Percentiles rank a stretch among this genome's conserved stretches.
Conservation (phyloP, 805 yeast species). For the Pichia ethanolica region DNA sequence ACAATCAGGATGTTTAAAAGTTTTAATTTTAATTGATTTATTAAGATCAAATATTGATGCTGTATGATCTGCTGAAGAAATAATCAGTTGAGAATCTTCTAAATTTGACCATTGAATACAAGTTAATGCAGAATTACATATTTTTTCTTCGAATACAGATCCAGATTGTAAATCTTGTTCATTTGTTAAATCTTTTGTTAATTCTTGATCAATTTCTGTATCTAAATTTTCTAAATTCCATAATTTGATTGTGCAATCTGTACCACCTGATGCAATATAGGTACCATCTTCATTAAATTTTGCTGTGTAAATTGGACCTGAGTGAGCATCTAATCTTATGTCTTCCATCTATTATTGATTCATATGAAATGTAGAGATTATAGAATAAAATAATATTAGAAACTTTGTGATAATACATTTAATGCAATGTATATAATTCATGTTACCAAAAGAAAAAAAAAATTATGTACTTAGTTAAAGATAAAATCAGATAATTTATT, state of each 20-base stretch:
- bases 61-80: slow-evolving; percentile 57
- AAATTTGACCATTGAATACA: slow-evolving; percentile 45
- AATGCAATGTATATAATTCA: background rate
- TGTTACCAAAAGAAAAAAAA: too few species aligned
- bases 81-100: slow-evolving; percentile 36
- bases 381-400: too few species aligned
- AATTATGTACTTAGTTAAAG: too few species aligned
- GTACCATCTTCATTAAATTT: slow-evolving; percentile 47
- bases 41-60: slow-evolving; percentile 56
- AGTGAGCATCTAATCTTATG: slow-evolving; percentile 40
- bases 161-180: background rate
- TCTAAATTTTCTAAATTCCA: slow-evolving; percentile 9
- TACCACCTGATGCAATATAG: slow-evolving; percentile 54
- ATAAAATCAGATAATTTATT: too few species aligned
- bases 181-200: background rate
- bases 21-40: slow-evolving; percentile 48
- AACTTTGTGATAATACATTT: too few species aligned
- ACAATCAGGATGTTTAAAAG: slow-evolving; percentile 31
- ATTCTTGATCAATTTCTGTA: background rate
- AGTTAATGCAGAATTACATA: slow-evolving; percentile 47
- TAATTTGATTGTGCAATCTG: slow-evolving; percentile 32
- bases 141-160: slow-evolving; percentile 2
- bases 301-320: slow-evolving; percentile 45
- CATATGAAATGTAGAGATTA: background rate
- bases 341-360: background rate